Evolutionary conservation across 768 basidiomycete species (phyloP), one percentile per base, ranked within the genome.

Genomic region (Ramaria rubella): DNA sequence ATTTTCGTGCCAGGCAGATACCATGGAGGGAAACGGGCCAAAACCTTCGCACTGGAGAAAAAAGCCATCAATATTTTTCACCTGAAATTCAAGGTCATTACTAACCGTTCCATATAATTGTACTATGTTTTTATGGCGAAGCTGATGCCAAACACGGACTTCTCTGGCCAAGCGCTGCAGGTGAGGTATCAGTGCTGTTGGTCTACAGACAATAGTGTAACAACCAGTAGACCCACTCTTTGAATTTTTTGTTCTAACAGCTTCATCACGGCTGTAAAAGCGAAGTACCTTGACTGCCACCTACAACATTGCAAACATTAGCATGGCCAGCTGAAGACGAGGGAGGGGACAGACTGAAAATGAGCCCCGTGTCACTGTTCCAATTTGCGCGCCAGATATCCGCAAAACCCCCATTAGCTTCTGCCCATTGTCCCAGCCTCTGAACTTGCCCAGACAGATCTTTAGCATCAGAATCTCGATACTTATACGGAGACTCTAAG

Each of bases 91-190:
- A n/a, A n/a, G n/a, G n/a, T n/a, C n/a, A 38, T 38, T 34, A 42
- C 42, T 19, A 14, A 40, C 36, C 5, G 45, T 59, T 11, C 59
- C 59, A 21, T 31, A 52, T 27, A 60, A 21, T 24, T 36, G 46
- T 19, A 59, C 58, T 17, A 60, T 56, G 29, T 60, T 59, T 23
- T 45, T 49, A 30, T 60, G 59, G 15, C 57, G 36, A 19, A 60
- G 43, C n/a, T 44, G 49, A 44, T 52, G 49, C 58, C 57, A 59
- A 15, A 60, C 57, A 3, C 57, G 45, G 17, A 60, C 50, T 46
- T 60, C 59, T 26, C 23, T 43, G 15, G 36, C 15, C 6, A 60
- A 26, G 12, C 48, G 44, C 59, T 60, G 48, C 34, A 44, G 27
- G 27, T 17, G 30, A 48, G 36, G 26, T 29, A 33, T 45, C 36